Evolutionary conservation across 768 basidiomycete genomes (phyloP).

Genomic region (Naganishia onofrii): DNA sequence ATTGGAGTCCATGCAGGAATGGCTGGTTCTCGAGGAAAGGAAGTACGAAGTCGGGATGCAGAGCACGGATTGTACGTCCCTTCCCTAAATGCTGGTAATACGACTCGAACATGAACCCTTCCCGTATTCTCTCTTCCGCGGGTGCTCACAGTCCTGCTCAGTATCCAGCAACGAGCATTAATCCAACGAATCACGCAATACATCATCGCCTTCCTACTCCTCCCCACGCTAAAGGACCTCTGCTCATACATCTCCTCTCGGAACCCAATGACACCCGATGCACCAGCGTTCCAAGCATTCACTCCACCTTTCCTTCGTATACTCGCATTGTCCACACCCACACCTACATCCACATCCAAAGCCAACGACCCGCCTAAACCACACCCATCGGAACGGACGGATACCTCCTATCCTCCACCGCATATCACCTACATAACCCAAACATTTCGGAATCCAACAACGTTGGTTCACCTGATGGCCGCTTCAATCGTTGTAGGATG

Average conservation of each 20-base stretch:
- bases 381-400: background rate
- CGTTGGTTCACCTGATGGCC: background rate
- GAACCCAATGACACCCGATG: background rate
- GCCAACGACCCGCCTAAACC: too few species aligned
- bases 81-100: too few species aligned
- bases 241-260: background rate
- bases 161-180: conserved; percentile 16
- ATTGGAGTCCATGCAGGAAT: conserved; percentile 16
- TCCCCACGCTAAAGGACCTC: background rate
- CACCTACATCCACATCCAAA: background rate
- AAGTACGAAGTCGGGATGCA: background rate
- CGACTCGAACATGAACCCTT: too few species aligned
- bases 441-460: conserved; percentile 2
- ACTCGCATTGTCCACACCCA: background rate
- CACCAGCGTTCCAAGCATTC: background rate
- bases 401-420: too few species aligned
- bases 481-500: background rate
- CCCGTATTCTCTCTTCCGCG: too few species aligned
- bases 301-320: background rate
- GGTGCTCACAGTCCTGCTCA: conserved; percentile 20
- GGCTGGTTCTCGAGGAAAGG: conserved; percentile 7
- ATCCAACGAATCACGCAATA: conserved; percentile 13
- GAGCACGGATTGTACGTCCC: conserved; percentile 16
- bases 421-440: conserved; percentile 16
- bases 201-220: background rate